A percentile compares a stretch with the other conserved stretches of the same genome.
Evolutionary conservation across 441 rosid genomes (phyloP).

Genomic region (Erysimum cheiri): DNA sequence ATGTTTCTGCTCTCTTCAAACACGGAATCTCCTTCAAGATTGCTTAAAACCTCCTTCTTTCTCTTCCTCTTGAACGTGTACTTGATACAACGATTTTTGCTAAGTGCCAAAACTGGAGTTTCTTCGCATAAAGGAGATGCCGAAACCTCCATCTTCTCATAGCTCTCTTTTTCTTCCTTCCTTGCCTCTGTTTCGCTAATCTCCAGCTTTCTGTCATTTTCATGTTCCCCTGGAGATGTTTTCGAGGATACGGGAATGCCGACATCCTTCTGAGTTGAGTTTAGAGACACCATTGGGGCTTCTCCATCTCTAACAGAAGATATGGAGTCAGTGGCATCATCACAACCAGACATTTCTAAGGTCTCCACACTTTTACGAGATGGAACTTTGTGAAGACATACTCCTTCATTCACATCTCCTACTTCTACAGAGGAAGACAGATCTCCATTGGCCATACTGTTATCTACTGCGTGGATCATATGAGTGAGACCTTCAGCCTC

Average conservation of each 20-base stretch:
- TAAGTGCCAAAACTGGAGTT: conserved; percentile 46
- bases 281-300: conserved; percentile 17
- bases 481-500: conserved; percentile 74
- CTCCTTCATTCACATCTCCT: conserved; percentile 45
- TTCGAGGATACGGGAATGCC: conserved; percentile 4
- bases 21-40: conserved; percentile 55
- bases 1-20: conserved; percentile 44
- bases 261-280: background rate
- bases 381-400: conserved; percentile 29
- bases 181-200: conserved; percentile 40
- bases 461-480: conserved; percentile 64
- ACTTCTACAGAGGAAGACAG: conserved; percentile 50
- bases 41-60: conserved; percentile 66
- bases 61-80: conserved; percentile 87
- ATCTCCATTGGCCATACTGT: conserved; percentile 52
- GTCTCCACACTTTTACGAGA: conserved; percentile 40
- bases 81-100: conserved; percentile 61
- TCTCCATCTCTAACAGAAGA: conserved; percentile 32
- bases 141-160: conserved; percentile 45
- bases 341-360: conserved; percentile 44
- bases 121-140: conserved; percentile 45
- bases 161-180: conserved; percentile 45
- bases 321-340: conserved; percentile 35
- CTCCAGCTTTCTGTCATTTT: conserved; percentile 29
- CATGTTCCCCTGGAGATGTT: conserved; percentile 34